These are phyloP conservation scores for Neurospora sp. DNA, from an alignment of 495 filamentous ascomycete species.

Conservation along the genomic window DNA sequence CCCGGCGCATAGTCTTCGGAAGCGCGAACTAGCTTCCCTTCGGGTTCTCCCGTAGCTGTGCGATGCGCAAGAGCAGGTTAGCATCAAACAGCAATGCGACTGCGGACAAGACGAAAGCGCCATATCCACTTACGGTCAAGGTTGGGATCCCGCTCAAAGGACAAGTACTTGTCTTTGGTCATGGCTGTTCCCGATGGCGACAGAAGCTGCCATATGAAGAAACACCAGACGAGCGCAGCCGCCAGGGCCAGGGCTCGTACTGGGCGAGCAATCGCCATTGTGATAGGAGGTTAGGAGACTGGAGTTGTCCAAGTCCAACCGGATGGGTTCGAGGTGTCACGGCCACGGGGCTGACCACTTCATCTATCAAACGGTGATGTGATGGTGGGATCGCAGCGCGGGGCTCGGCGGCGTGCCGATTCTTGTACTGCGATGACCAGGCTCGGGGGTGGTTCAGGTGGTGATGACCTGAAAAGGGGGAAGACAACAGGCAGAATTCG, in stretches of 20 bases:
- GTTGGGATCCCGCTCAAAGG: slow-evolving; percentile 65
- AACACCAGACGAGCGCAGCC: slow-evolving; percentile 59
- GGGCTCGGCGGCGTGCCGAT: neutral
- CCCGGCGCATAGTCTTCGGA: slow-evolving; percentile 63
- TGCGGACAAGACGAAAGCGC: neutral
- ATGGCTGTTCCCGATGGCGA: slow-evolving; percentile 27
- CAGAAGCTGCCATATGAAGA: slow-evolving; percentile 63
- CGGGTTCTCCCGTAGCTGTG: slow-evolving; percentile 71
- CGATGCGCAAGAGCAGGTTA: slow-evolving; percentile 2
- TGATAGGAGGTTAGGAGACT: slow-evolving; percentile 10
- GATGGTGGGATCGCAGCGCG: neutral
- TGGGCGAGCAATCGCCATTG: slow-evolving; percentile 73
- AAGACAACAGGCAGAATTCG: neutral
- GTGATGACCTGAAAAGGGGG: neutral
- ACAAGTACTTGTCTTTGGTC: slow-evolving; percentile 30
- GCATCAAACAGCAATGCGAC: neutral
- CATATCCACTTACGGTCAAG: slow-evolving; percentile 55
- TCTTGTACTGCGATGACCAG: neutral
- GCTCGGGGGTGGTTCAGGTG: neutral
- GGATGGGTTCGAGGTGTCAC: neutral
- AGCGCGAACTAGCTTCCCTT: slow-evolving; percentile 59
- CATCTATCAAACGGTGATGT: neutral
- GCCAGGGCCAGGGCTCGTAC: slow-evolving; percentile 67
- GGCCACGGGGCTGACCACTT: neutral
- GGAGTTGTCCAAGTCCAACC: slow-evolving; percentile 7